Evolutionary conservation across 2,329 filamentous ascomycete genomes (phyloP).

Genomic region (Beauveria caledonica): DNA sequence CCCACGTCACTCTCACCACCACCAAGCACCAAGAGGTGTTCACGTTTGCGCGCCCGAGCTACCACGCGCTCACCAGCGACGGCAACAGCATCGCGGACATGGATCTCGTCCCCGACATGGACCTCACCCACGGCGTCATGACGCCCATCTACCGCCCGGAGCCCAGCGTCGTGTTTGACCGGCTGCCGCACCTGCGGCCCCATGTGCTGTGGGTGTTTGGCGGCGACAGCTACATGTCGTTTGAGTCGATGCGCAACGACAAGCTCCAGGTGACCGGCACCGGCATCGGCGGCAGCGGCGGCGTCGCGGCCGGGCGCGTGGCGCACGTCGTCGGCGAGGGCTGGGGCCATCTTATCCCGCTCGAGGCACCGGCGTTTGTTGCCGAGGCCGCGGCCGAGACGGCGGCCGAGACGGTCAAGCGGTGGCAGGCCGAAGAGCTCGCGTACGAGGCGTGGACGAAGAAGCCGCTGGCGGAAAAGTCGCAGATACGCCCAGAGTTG

Average conservation of each 20-base stretch:
- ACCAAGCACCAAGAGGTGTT: conserved; percentile 73
- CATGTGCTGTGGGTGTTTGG: conserved; percentile 65
- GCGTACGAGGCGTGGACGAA: conserved; percentile 48
- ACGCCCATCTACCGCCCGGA: conserved; percentile 62
- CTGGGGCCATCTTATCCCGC: conserved; percentile 72
- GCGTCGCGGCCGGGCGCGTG: conserved; percentile 57
- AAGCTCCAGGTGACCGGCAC: conserved; percentile 58
- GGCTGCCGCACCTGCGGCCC: conserved; percentile 54
- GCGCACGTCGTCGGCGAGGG: conserved; percentile 54
- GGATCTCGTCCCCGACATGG: conserved; percentile 37
- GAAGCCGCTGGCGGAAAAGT: conserved; percentile 44
- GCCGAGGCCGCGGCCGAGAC: conserved; percentile 53
- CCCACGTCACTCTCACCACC: conserved; percentile 64
- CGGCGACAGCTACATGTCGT: conserved; percentile 47
- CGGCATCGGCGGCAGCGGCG: conserved; percentile 60
- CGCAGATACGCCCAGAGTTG: conserved; percentile 34
- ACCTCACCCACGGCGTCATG: conserved; percentile 28
- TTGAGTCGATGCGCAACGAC: conserved; percentile 38
- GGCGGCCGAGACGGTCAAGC: conserved; percentile 46
- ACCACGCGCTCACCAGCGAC: conserved; percentile 31
- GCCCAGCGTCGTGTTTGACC: conserved; percentile 43
- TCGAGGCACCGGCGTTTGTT: conserved; percentile 64
- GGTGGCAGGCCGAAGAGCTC: conserved; percentile 49
- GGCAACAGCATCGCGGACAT: conserved; percentile 32
- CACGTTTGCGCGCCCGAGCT: conserved; percentile 61